Evolutionary conservation across 306 rosid genomes (phyloP).

Genomic region (Glycine latifolia): DNA sequence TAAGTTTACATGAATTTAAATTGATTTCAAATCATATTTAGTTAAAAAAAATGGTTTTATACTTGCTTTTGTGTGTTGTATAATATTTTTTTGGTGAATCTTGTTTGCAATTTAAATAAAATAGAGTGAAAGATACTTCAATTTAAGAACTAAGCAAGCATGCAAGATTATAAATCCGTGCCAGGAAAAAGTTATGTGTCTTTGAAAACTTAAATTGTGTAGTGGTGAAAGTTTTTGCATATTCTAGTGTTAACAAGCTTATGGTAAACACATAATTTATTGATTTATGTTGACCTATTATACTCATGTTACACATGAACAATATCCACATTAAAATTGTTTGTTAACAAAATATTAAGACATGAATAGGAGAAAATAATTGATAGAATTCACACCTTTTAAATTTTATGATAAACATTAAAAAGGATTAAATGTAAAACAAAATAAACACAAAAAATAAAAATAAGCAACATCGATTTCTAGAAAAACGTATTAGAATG

Average conservation of each 20-base stretch:
- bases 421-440: too few relatives aligned
- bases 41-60: background rate
- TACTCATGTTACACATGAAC: background rate
- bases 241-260: background rate
- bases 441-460: too few relatives aligned
- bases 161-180: background rate
- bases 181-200: background rate
- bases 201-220: background rate
- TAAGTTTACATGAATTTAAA: background rate
- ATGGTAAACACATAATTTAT: background rate
- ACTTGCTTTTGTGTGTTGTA: too few relatives aligned
- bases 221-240: background rate
- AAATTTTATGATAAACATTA: background rate
- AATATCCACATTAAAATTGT: background rate
- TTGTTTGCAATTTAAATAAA: background rate
- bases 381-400: background rate
- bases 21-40: slow-evolving; percentile 18
- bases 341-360: background rate
- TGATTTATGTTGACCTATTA: background rate
- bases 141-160: too few relatives aligned
- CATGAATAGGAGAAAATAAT: slow-evolving; percentile 6
- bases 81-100: too few relatives aligned
- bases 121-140: background rate
- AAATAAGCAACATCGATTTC: too few relatives aligned
- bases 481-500: too few relatives aligned